These are phyloP conservation scores for Gloeophyllum trabeum DNA, from an alignment of 768 basidiomycete species.

Conservation along the genomic window DNA sequence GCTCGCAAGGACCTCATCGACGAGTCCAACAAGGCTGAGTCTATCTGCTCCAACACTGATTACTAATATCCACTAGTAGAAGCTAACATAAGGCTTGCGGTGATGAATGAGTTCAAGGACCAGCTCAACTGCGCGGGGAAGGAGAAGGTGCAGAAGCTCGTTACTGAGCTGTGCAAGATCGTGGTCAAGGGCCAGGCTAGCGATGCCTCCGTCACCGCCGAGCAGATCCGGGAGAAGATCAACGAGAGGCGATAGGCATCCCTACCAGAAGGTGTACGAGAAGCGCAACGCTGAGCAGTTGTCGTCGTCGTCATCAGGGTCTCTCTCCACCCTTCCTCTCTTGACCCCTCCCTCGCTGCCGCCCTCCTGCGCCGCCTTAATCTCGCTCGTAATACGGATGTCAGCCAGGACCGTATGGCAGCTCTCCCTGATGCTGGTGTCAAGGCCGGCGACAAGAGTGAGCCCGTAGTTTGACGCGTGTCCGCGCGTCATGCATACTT, in stretches of 20 bases:
- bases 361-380: too few relatives aligned
- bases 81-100: conserved; percentile 21
- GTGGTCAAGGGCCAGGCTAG: conserved; percentile 83
- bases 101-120: conserved; percentile 96
- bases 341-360: too few relatives aligned
- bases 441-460: too few relatives aligned
- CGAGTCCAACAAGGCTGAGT: conserved; percentile 94
- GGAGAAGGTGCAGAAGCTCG: conserved; percentile 84
- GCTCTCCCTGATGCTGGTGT: too few relatives aligned
- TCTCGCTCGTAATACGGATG: too few relatives aligned
- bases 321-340: too few relatives aligned
- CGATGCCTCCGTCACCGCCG: conserved; percentile 72
- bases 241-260: conserved; percentile 90
- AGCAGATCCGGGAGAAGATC: conserved; percentile 86
- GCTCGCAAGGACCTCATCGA: conserved; percentile 81
- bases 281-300: conserved; percentile 73
- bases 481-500: too few relatives aligned
- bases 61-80: too few relatives aligned
- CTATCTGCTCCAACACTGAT: conserved; percentile 90
- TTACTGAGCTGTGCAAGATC: conserved; percentile 81
- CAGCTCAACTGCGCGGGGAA: conserved; percentile 88
- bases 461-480: too few relatives aligned
- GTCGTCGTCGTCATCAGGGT: conserved; percentile 25
- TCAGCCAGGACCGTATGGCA: too few relatives aligned
- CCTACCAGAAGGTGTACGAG: conserved; percentile 97